Conservation (phyloP, 2,329 filamentous ascomycete genomes). For the Alternaria sp. region DNA sequence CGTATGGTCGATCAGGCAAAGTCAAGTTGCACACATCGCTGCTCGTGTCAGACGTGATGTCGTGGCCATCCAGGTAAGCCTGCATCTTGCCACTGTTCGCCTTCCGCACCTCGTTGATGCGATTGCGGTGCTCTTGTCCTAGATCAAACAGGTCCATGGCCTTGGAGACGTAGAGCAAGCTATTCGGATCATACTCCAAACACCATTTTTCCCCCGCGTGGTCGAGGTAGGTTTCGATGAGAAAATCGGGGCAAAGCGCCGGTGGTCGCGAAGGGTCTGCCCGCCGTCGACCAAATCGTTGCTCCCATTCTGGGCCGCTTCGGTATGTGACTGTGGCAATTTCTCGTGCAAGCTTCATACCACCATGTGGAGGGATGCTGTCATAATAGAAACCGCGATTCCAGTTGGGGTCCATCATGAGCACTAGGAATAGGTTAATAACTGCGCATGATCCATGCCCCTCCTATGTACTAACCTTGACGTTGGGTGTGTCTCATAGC, state of each 20-base stretch:
- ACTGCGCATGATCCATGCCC: not conserved
- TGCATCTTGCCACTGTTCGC: conserved; percentile 68
- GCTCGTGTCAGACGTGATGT: conserved; percentile 30
- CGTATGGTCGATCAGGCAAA: conserved; percentile 82
- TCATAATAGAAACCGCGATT: conserved; percentile 89
- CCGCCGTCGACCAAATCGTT: conserved; percentile 85
- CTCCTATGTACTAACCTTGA: conserved; percentile 61
- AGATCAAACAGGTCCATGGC: conserved; percentile 99
- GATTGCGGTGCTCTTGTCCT: conserved; percentile 73
- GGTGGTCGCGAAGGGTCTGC: conserved; percentile 88
- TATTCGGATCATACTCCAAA: conserved; percentile 95
- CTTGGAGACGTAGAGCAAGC: conserved; percentile 94
- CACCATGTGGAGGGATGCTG: conserved; percentile 86
- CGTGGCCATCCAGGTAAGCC: conserved; percentile 49
- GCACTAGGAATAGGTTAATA: conserved; percentile 60
- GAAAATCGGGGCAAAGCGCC: conserved; percentile 94
- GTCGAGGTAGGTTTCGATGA: conserved; percentile 98
- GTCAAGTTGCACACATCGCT: conserved; percentile 77
- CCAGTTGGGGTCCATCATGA: conserved; percentile 99
- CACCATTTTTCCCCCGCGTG: conserved; percentile 99
- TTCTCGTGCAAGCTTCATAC: conserved; percentile 97
- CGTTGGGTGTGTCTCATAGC: conserved; percentile 98
- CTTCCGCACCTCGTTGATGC: conserved; percentile 68
- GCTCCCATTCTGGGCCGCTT: conserved; percentile 97
- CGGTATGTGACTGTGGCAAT: conserved; percentile 98